Evolutionary conservation across 306 rosid genomes (phyloP), one percentile per base, ranked within the genome.

Genomic region (Lupinus albus): DNA sequence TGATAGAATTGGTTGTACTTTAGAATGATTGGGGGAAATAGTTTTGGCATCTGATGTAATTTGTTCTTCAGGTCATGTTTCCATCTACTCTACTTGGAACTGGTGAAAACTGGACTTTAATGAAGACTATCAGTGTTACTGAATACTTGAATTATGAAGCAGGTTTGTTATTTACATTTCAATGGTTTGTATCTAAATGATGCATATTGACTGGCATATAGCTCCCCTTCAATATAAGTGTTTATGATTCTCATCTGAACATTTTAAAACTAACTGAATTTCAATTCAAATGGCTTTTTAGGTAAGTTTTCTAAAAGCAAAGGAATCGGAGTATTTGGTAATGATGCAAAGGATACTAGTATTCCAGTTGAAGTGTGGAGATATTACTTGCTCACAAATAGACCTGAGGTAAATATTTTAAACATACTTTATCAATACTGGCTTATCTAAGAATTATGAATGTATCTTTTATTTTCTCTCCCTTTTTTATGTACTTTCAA

Each of bases 321-420:
- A 84, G 99, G 99, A 35, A 17, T 88, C 3, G 99, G 99, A 39
- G 97, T 90, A 59, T 93, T 93, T 79, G 97, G 99, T 57, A 93
- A 93, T 33, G 94, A 90, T 84, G 99, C 81, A n/a, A 93, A 86
- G 76, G 99, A 90, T 69, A 90, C 99, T 73, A 72, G 68, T 66
- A 88, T 93, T 79, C 97, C 97, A 7, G 94, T 85, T 56, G 99
- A 93, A 85, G 99, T 88, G 39, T 93, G 99, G 99, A 83, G 99
- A 82, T 93, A 93, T 83, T 93, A 93, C 86, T 83, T 93, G 82
- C 89, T 93, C 15, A 88, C 86, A 32, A 93, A 93, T 75, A 83
- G 99, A 79, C 99, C 99, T 1, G 99, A 93, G 99, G 99, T 88
- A 80, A 84, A 4, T 70, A 52, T 12, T 58, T 63, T 7, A 44